phyloP scores from a whole-genome alignment of 2,329 filamentous ascomycete species.

The Teratosphaeria nubilosa region DNA sequence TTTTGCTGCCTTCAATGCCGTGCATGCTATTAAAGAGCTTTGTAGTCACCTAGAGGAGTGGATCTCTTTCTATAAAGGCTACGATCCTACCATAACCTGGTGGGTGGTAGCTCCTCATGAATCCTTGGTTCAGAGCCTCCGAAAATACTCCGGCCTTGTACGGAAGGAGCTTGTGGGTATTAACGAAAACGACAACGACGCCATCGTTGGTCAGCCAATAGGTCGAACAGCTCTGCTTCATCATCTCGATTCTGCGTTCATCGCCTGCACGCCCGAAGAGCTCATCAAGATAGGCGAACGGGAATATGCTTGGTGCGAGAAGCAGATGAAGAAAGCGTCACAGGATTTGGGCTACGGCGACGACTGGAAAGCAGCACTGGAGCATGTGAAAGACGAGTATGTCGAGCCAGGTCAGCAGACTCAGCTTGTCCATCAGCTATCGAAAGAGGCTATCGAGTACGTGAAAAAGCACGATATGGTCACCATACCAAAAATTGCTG shows the following conservation, averaged over 20 bases:
- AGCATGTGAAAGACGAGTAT: constrained; percentile 46
- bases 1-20: constrained; percentile 39
- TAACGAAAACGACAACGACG: constrained; percentile 33
- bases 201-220: constrained; percentile 49
- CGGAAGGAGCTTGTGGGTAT: constrained; percentile 37
- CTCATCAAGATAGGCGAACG: constrained; percentile 42
- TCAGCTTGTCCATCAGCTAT: constrained; percentile 42
- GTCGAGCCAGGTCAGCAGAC: constrained; percentile 47
- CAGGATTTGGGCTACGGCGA: constrained; percentile 37
- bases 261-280: constrained; percentile 49
- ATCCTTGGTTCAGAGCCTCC: constrained; percentile 29
- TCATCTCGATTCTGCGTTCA: constrained; percentile 48
- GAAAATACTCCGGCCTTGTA: constrained; percentile 29
- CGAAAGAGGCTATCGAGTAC: constrained; percentile 43
- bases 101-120: constrained; percentile 42
- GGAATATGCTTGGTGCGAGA: constrained; percentile 47
- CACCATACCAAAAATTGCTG: constrained; percentile 44
- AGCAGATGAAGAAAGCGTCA: constrained; percentile 45
- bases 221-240: constrained; percentile 41
- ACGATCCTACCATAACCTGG: constrained; percentile 49
- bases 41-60: constrained; percentile 36
- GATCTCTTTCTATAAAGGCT: constrained; percentile 43
- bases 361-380: constrained; percentile 45
- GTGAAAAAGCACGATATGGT: constrained; percentile 46
- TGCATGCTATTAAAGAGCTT: constrained; percentile 34